Evolutionary conservation across 345 rosid genomes (phyloP), one percentile per base, ranked within the genome.

Genomic region (Sonneratia alba): DNA sequence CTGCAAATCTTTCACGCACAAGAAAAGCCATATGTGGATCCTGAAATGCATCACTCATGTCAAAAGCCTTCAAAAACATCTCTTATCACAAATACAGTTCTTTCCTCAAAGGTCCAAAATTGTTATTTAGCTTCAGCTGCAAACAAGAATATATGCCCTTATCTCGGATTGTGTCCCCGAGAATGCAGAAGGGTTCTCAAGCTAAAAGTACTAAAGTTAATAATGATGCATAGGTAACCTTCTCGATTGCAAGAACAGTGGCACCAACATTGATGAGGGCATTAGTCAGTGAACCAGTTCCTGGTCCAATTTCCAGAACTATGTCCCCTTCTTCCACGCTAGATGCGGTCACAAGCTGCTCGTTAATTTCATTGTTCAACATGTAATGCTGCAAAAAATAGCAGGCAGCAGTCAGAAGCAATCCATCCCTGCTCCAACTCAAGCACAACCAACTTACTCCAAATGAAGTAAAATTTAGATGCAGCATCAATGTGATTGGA

Each of bases 251-350:
- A 67, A 94, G 88, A 67, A 94, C 89, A 0, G 85, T 82, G 74
- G 96, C 93, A 43, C 95, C 96, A 15, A 77, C 76, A 70, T 79
- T 75, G 71, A 94, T 32, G 68, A 91, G 95, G 36, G 85, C 88
- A 74, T 88, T 85, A 71, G 98, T 91, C 65, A 94, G 83, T 69
- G 97, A 94, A 67, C 98, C 98, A 27, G 97, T 91, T 55, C 97
- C 98, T 0, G 97, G 95, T 48, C 98, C 98, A 73, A 94, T 91
- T 84, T 91, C 98, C 72, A 94, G 79, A 66, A 94, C 95, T 62
- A 88, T 70, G 67, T 94, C 95, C 69, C 95, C 97, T 75, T 88
- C 91, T 69, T 85, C 75, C 24, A 91, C 83, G 62, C 81, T 66
- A 36, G 93, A 97, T 32, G 84, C 83, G 51, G 75, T 65, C 7